Base-by-base conservation (phyloP, 225 moss, liverwort and hornwort genomes). In the Ulota crispa region DNA sequence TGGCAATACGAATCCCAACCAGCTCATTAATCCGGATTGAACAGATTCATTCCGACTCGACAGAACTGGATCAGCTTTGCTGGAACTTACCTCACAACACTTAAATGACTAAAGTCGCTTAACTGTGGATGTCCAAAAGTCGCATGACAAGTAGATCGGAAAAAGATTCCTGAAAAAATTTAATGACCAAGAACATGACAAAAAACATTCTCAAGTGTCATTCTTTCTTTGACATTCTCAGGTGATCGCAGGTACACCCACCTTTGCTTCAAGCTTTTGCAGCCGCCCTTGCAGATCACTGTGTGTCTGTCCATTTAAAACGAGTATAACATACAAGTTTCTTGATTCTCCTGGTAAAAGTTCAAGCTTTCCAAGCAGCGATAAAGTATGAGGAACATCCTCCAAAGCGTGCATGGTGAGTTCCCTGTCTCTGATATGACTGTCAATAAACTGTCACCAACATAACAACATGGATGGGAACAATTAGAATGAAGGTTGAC, bases 341-440 rank as follows among this genome's bases (percentile, higher is more conserved):
- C 89, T 94, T 75, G 88, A 88, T 87, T 94, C 94, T 56, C 93
- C 87, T 70, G 96, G 92, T 77, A 85, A 83, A 67, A 96, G 91
- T 85, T 96, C 92, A 84, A 96, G 86, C 87, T 92, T 96, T 81
- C 93, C 90, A 76, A 96, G 84, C 54, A 77, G 85, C 66, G 80
- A 88, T 86, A 96, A 81, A 78, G 85, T 86, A 80, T 88, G 93
- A 80, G 92, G 91, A 81, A 88, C 81, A 85, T 96, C 94, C 87
- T 96, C 93, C 88, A 93, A 78, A 32, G 94, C 90, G 82, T 93
- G 94, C 87, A 94, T 86, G 30, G 92, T 89, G 64, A 93, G 89
- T 84, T 96, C 96, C 52, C 96, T 86, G 77, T 94, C 94, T 83
- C 92, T 93, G 65, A 94, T 88, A 78, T 94, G 94, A 82, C 84